Conservation (phyloP, 1,284 basidiomycete species). For the Agaricales sp. region DNA sequence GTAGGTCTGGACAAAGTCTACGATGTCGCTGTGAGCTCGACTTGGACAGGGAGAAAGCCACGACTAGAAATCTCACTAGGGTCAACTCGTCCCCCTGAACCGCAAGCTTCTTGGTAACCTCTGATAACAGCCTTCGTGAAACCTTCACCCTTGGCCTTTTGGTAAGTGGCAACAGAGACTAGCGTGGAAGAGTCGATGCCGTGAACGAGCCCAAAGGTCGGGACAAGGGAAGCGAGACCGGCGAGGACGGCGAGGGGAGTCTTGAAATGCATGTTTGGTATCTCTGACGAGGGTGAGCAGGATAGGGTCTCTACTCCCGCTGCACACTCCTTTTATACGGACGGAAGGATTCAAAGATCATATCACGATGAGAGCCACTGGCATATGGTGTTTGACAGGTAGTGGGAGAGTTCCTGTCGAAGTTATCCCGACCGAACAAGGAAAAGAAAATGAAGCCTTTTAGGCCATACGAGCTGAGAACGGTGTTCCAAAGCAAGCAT, state of each 20-base stretch:
- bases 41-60: neutral
- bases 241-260: constrained; percentile 9
- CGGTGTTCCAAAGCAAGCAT: too few species aligned
- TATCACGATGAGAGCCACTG: neutral
- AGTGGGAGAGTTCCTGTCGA: neutral
- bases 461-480: too few species aligned
- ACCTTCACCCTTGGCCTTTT: constrained; percentile 14
- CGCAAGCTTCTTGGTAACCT: constrained; percentile 15
- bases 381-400: neutral
- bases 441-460: too few species aligned
- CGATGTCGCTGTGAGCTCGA: neutral
- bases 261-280: neutral
- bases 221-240: constrained; percentile 2
- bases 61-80: constrained; percentile 7
- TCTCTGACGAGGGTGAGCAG: neutral
- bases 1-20: constrained; percentile 15
- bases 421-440: too few species aligned
- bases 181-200: constrained; percentile 16
- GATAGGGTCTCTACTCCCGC: neutral
- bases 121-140: constrained; percentile 18
- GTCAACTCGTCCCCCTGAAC: constrained; percentile 15
- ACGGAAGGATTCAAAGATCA: neutral
- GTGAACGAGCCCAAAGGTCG: constrained; percentile 12
- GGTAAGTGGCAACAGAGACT: constrained; percentile 13
- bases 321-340: too few species aligned